Conservation (phyloP, 257 asterid species). For the Avicennia marina region DNA sequence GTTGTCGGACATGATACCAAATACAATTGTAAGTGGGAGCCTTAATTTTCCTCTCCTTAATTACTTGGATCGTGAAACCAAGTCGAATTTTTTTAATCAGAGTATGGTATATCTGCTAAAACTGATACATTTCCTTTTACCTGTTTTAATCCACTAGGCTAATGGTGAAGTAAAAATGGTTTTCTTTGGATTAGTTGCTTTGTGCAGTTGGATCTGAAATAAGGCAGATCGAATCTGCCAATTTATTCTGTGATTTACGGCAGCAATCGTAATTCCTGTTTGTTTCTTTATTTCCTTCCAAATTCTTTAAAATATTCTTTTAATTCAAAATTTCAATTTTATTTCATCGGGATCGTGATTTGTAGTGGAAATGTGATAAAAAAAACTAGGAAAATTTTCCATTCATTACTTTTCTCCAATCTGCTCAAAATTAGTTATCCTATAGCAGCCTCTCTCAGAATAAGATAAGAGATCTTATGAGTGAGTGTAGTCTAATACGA, state of each 20-base stretch:
- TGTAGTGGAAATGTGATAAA: not conserved
- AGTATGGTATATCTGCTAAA: not conserved
- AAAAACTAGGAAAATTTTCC: not conserved
- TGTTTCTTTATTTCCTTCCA: not conserved
- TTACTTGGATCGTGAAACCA: not conserved
- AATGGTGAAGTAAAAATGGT: not conserved
- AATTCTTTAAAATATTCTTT: not conserved
- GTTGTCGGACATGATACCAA: constrained; percentile 74
- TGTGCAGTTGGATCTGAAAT: not conserved
- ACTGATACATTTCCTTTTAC: not conserved
- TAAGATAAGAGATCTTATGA: not conserved
- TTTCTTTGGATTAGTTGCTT: not conserved
- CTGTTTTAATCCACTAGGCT: not conserved
- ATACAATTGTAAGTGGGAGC: constrained; percentile 56
- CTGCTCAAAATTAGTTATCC: not conserved
- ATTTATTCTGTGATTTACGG: not conserved
- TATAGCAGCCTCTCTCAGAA: not conserved
- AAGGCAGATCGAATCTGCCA: not conserved
- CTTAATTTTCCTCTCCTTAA: not conserved
- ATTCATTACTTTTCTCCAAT: not conserved
- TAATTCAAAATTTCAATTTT: not conserved
- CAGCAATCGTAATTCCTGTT: not conserved
- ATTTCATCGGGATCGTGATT: not conserved
- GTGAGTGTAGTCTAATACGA: too few species aligned
- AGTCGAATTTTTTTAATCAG: not conserved